Conservation (phyloP, 495 filamentous ascomycete species). For the Physcia stellaris region DNA sequence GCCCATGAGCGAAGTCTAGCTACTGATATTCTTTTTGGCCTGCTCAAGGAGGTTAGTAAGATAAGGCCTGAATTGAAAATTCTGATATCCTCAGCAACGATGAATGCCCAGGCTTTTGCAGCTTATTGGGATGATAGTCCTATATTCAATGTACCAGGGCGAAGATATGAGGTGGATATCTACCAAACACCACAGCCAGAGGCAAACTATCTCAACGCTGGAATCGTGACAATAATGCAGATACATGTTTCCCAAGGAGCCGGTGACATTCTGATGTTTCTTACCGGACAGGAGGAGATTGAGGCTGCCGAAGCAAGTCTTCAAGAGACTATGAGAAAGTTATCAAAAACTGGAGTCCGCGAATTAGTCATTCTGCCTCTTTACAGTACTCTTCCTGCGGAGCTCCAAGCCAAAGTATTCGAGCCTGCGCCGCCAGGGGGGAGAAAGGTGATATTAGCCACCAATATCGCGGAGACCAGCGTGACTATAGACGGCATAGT, state of each 20-base stretch:
- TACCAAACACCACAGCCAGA: slow-evolving; percentile 89
- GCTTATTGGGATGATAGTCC: slow-evolving; percentile 89
- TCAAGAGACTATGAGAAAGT: slow-evolving; percentile 64
- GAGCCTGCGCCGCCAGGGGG: slow-evolving; percentile 71
- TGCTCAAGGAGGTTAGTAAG: slow-evolving; percentile 84
- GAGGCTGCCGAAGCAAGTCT: slow-evolving; percentile 72
- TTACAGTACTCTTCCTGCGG: slow-evolving; percentile 78
- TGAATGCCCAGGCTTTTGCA: slow-evolving; percentile 89
- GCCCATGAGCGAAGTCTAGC: slow-evolving; percentile 88
- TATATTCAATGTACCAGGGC: slow-evolving; percentile 92
- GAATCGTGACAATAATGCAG: slow-evolving; percentile 88
- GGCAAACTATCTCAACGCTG: slow-evolving; percentile 85
- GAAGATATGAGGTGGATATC: slow-evolving; percentile 80
- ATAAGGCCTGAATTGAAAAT: slow-evolving; percentile 80
- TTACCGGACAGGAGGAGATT: slow-evolving; percentile 86
- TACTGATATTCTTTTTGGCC: slow-evolving; percentile 81
- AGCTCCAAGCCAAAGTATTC: slow-evolving; percentile 78
- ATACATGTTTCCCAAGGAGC: slow-evolving; percentile 80
- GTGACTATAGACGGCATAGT: slow-evolving; percentile 85
- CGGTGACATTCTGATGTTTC: slow-evolving; percentile 83
- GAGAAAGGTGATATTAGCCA: slow-evolving; percentile 76
- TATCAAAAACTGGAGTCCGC: slow-evolving; percentile 69
- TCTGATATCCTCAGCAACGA: slow-evolving; percentile 86
- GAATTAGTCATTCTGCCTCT: slow-evolving; percentile 82
- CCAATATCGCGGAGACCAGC: slow-evolving; percentile 83